These are phyloP conservation scores for Debaryomyces tyrocola DNA, from an alignment of 805 yeast genomes.

Conservation along the genomic window DNA sequence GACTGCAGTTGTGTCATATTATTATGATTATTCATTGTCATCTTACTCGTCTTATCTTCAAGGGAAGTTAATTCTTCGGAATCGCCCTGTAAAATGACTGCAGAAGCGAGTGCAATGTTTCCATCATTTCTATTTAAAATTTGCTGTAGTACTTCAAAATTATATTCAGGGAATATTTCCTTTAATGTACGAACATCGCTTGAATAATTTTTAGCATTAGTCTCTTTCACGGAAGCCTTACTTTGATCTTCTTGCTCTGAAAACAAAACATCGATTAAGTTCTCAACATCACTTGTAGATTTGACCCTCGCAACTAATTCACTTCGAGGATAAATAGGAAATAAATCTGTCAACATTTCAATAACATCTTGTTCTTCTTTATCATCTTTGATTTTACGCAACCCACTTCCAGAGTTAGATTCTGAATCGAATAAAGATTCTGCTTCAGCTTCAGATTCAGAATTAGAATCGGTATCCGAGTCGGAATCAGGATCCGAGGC, in stretches of 20 bases:
- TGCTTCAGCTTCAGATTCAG: neutral
- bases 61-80: neutral
- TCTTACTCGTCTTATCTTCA: no score
- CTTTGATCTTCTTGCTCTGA: slow-evolving; percentile 7
- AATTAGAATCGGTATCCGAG: neutral
- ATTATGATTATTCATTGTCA: neutral
- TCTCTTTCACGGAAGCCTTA: neutral
- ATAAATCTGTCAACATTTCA: slow-evolving; percentile 25
- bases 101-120: slow-evolving; percentile 21
- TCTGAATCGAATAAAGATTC: neutral
- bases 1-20: neutral
- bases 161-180: slow-evolving; percentile 48
- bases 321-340: slow-evolving; percentile 24
- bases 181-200: slow-evolving; percentile 22
- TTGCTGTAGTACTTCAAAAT: slow-evolving; percentile 24
- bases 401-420: neutral
- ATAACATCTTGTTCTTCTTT: slow-evolving; percentile 11
- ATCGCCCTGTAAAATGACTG: slow-evolving; percentile 3
- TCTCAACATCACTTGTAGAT: slow-evolving; percentile 19
- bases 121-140: slow-evolving; percentile 28
- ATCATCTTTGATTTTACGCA: neutral
- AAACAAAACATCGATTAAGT: slow-evolving; percentile 25
- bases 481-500: neutral
- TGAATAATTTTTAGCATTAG: neutral
- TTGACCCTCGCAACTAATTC: slow-evolving; percentile 27